phyloP scores from a whole-genome alignment of 371 early-diverging fungal genomes.

The Rhizomucor miehei region DNA sequence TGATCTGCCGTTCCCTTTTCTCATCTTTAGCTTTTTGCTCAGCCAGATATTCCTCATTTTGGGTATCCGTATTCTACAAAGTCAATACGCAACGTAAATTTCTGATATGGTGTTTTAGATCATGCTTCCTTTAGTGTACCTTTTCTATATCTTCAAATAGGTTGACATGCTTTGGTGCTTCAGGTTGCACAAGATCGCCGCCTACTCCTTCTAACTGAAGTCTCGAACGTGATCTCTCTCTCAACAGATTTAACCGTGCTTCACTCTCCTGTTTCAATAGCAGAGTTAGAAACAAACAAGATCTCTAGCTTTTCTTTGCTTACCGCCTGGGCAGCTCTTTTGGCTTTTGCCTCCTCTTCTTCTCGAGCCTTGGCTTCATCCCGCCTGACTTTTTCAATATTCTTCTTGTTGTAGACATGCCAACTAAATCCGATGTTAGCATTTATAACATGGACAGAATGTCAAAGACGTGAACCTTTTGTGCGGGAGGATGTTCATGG shows the following conservation, averaged over 20 bases:
- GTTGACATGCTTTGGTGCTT: conserved; percentile 45
- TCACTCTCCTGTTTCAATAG: conserved; percentile 57
- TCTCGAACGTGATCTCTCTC: conserved; percentile 44
- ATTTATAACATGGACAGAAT: background rate
- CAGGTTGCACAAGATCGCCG: conserved; percentile 1
- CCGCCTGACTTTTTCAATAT: conserved; percentile 61
- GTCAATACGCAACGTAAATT: no score
- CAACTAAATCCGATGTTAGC: conserved; percentile 42
- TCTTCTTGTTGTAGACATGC: conserved; percentile 77
- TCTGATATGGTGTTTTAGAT: background rate
- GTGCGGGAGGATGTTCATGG: conserved; percentile 71
- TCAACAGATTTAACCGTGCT: conserved; percentile 44
- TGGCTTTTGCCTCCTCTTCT: conserved; percentile 44
- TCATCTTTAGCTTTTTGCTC: conserved; percentile 57
- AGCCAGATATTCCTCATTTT: conserved; percentile 57
- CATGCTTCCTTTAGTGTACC: conserved; percentile 10
- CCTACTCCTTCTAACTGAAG: conserved; percentile 1
- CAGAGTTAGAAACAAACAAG: background rate
- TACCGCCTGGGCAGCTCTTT: conserved; percentile 51
- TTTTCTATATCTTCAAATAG: conserved; percentile 54
- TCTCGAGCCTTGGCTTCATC: conserved; percentile 68
- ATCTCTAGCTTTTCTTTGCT: conserved; percentile 9
- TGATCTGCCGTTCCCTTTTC: conserved; percentile 55
- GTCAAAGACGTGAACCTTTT: conserved; percentile 49
- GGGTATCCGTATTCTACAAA: conserved; percentile 9